phyloP scores from a whole-genome alignment of 208 protist species.

The Strigomonas oncopelti region DNA sequence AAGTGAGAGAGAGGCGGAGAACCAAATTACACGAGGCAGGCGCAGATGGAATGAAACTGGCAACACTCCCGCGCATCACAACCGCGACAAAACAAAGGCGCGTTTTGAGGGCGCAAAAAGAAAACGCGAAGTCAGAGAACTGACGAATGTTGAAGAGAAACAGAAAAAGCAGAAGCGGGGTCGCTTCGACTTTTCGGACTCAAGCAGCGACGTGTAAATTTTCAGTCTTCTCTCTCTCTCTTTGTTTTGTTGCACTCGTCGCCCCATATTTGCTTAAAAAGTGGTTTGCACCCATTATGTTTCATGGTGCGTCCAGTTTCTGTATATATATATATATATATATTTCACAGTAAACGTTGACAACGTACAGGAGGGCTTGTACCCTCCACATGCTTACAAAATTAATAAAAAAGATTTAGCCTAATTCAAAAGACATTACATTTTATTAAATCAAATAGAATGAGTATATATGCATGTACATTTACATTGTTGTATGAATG shows the following conservation, averaged over 20 bases:
- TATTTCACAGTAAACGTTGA: no score
- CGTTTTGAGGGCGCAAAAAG: not conserved
- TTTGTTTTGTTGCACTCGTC: not conserved
- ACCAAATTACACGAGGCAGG: constrained; percentile 25
- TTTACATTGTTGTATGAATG: no score
- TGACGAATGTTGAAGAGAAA: not conserved
- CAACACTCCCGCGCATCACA: not conserved
- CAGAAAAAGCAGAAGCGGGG: not conserved
- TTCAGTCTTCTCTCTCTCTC: not conserved
- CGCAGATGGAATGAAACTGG: constrained; percentile 58
- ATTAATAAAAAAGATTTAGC: no score
- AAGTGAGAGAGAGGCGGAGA: constrained; percentile 38
- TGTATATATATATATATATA: no score
- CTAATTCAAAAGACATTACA: no score
- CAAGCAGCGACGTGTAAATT: constrained; percentile 1
- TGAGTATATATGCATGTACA: no score
- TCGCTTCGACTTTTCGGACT: not conserved
- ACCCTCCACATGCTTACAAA: no score
- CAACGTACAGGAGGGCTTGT: no score
- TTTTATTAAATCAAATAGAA: no score
- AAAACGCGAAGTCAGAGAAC: not conserved
- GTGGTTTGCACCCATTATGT: no score
- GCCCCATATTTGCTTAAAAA: not conserved
- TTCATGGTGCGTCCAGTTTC: no score
- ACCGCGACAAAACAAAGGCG: not conserved